Evolutionary conservation across 495 filamentous ascomycete species (phyloP).

Genomic region (Penicillium antarcticum): DNA sequence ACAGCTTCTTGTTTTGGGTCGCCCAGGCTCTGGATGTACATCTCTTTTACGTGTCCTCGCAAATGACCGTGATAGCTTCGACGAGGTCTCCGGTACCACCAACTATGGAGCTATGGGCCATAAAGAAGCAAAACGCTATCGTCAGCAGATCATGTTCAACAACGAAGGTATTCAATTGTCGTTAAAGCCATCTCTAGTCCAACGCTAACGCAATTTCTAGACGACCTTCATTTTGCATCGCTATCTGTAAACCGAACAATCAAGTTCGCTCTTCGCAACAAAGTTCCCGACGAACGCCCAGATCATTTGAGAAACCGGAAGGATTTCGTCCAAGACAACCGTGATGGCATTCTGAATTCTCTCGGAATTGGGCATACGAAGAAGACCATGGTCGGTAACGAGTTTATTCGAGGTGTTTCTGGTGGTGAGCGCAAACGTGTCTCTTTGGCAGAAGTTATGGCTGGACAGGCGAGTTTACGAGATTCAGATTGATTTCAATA

Average conservation of each 20-base stretch:
- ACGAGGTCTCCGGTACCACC: constrained; percentile 31
- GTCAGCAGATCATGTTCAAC: constrained; percentile 46
- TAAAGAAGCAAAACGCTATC: constrained; percentile 25
- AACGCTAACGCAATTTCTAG: constrained; percentile 42
- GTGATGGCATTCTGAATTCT: constrained; percentile 73
- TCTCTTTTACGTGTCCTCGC: constrained; percentile 39
- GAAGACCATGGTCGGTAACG: constrained; percentile 79
- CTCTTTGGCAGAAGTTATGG: constrained; percentile 69
- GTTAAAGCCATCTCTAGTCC: background rate
- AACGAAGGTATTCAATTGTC: constrained; percentile 25
- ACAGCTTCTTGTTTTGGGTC: constrained; percentile 40
- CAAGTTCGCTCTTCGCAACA: constrained; percentile 70
- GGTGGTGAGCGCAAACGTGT: constrained; percentile 85
- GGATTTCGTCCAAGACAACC: constrained; percentile 59
- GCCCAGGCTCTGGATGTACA: constrained; percentile 43
- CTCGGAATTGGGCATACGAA: constrained; percentile 74
- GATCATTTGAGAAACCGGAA: constrained; percentile 47
- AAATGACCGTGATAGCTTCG: constrained; percentile 36
- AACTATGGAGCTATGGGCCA: constrained; percentile 37
- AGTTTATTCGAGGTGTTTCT: constrained; percentile 75
- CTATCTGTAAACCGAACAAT: constrained; percentile 79
- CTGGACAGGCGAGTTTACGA: constrained; percentile 52
- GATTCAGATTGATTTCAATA: constrained; percentile 22
- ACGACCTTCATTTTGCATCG: constrained; percentile 78
- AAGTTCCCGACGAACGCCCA: constrained; percentile 61